These are phyloP conservation scores for Alternaria triticimaculans DNA, from an alignment of 2,329 filamentous ascomycete species.

Conservation along the genomic window DNA sequence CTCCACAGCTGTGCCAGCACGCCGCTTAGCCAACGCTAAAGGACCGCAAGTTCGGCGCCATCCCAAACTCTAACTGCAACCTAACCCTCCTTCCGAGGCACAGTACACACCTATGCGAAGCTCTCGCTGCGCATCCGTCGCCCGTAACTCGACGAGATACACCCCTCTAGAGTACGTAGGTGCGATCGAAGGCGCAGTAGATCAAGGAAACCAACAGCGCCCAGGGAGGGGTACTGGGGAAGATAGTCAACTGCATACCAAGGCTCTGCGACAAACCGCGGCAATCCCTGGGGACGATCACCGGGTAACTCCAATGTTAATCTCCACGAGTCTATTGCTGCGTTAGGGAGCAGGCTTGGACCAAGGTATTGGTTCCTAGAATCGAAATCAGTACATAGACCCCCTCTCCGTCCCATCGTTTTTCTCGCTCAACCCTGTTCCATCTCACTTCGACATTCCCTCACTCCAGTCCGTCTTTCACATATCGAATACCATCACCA, in stretches of 20 bases:
- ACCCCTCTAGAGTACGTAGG: not conserved
- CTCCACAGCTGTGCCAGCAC: not conserved
- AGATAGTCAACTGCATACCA: not conserved
- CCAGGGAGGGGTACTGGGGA: not conserved
- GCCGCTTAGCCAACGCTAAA: not conserved
- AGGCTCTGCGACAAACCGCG: not conserved
- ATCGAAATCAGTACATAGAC: not conserved
- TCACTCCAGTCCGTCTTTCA: conserved; percentile 1
- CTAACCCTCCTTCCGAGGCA: not conserved
- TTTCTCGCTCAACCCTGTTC: not conserved
- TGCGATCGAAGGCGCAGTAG: not conserved
- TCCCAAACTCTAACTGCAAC: not conserved
- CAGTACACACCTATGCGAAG: not conserved
- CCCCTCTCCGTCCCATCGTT: not conserved
- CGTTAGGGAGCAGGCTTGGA: not conserved
- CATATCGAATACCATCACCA: not conserved
- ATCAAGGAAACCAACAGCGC: not conserved
- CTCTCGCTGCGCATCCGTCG: not conserved
- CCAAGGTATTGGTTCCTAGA: not conserved
- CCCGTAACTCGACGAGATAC: not conserved
- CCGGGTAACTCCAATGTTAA: conserved; percentile 2
- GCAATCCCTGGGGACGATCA: not conserved
- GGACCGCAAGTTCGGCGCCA: not conserved
- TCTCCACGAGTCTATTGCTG: not conserved
- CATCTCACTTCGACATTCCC: not conserved